Conservation (phyloP, 2,329 filamentous ascomycete species). For the Fusarium denticulatum region DNA sequence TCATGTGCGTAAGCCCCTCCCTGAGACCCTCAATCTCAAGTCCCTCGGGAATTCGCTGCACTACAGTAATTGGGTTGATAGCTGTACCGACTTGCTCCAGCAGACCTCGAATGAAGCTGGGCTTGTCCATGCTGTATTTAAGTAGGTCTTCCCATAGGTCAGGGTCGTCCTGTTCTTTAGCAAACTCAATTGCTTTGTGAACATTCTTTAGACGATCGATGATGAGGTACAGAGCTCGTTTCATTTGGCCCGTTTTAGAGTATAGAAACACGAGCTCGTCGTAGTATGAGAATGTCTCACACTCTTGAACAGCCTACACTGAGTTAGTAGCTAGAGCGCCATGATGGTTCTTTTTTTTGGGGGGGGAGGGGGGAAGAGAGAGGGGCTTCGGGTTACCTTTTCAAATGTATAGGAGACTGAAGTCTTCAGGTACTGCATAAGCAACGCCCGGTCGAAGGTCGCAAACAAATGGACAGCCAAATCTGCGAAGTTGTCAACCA, state of each 20-base stretch:
- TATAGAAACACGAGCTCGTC: conserved; percentile 96
- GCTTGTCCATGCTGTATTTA: conserved; percentile 97
- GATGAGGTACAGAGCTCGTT: conserved; percentile 89
- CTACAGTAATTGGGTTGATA: conserved; percentile 90
- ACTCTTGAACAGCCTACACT: conserved; percentile 73
- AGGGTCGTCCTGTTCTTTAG: conserved; percentile 89
- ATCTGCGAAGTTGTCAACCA: conserved; percentile 90
- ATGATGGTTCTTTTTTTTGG: no score
- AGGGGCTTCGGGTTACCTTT: conserved; percentile 57
- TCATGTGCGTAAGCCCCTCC: conserved; percentile 88
- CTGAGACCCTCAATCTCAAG: conserved; percentile 91
- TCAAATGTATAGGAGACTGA: conserved; percentile 92
- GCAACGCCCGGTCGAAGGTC: conserved; percentile 77
- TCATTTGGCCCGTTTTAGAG: conserved; percentile 93
- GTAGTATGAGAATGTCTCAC: conserved; percentile 82
- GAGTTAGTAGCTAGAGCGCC: conserved; percentile 14
- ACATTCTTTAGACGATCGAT: conserved; percentile 94
- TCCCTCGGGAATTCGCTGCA: conserved; percentile 90
- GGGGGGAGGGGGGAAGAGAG: no score
- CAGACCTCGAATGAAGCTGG: conserved; percentile 89
- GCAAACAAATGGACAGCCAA: conserved; percentile 88
- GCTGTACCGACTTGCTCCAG: conserved; percentile 94
- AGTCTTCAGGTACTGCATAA: conserved; percentile 87
- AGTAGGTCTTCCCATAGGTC: conserved; percentile 96
- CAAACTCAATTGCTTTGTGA: conserved; percentile 91